phyloP scores from a whole-genome alignment of 225 moss, liverwort and hornwort species.

The Sphagnum contortum region DNA sequence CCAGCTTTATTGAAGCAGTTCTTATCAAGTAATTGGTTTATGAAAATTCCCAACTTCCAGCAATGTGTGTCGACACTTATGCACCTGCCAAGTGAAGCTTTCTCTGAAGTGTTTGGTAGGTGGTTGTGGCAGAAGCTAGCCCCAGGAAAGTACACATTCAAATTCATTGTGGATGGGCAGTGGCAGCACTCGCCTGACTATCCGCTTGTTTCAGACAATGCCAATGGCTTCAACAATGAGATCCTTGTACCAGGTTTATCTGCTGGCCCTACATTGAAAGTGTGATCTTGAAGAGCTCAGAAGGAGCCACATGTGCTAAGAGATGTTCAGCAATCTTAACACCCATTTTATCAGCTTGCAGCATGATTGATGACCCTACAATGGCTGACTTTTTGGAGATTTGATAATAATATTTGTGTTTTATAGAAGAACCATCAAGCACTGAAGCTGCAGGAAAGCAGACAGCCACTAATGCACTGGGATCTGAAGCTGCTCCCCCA shows the following conservation, averaged over 20 bases:
- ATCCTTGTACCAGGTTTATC: slow-evolving; percentile 26
- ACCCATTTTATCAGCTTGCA: too few species aligned
- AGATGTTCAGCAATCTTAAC: background rate
- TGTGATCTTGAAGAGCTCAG: background rate
- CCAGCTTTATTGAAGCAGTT: background rate
- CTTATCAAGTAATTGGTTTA: background rate
- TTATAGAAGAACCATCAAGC: slow-evolving; percentile 22
- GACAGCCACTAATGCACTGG: slow-evolving; percentile 8
- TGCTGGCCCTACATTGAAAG: background rate
- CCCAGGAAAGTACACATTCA: slow-evolving; percentile 67
- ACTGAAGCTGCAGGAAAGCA: slow-evolving; percentile 19
- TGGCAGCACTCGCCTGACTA: slow-evolving; percentile 31
- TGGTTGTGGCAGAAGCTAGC: slow-evolving; percentile 54
- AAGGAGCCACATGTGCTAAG: background rate
- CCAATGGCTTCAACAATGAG: slow-evolving; percentile 45
- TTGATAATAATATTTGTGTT: too few species aligned
- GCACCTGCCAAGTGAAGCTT: too few species aligned
- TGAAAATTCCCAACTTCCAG: background rate
- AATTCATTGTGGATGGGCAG: slow-evolving; percentile 52
- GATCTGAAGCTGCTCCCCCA: slow-evolving; percentile 11
- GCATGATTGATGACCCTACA: too few species aligned
- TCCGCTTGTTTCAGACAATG: slow-evolving; percentile 31
- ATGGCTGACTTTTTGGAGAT: too few species aligned
- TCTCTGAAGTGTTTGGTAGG: too few species aligned
- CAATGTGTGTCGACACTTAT: background rate